Conservation (phyloP, 495 filamentous ascomycete species). For the Amphirosellinia nigrospora region DNA sequence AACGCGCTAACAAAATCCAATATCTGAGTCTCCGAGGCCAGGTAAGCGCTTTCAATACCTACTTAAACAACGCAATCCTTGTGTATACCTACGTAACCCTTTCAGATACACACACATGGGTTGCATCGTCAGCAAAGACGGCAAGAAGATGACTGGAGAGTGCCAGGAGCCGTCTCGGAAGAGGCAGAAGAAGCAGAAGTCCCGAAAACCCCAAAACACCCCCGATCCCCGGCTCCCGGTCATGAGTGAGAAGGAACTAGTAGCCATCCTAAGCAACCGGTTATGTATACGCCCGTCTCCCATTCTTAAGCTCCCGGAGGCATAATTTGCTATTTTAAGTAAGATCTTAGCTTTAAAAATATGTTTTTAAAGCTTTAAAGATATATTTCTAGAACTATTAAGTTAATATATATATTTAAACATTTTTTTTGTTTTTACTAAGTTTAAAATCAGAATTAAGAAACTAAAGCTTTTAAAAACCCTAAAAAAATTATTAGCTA, state of each 20-base stretch:
- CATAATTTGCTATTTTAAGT: too few species aligned
- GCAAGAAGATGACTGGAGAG: background rate
- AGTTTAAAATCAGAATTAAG: too few species aligned
- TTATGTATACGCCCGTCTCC: background rate
- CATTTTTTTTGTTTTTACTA: too few species aligned
- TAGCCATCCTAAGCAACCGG: background rate
- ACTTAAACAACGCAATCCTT: background rate
- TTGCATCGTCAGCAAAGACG: conserved; percentile 1
- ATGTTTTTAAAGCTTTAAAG: too few species aligned
- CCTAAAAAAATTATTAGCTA: too few species aligned
- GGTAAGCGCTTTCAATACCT: background rate
- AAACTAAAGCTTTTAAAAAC: too few species aligned
- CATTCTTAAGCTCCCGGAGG: too few species aligned
- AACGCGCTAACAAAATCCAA: background rate
- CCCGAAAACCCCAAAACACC: background rate
- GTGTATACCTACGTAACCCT: background rate
- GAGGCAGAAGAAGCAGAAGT: background rate
- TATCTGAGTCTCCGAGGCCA: background rate
- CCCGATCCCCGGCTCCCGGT: too few species aligned
- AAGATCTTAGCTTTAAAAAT: too few species aligned
- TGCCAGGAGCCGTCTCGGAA: background rate
- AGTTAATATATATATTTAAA: too few species aligned
- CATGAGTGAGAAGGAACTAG: background rate
- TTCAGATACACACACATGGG: background rate
- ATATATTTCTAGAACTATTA: too few species aligned